phyloP scores from a whole-genome alignment of 495 filamentous ascomycete species.

The Recurvomyces mirabilis region DNA sequence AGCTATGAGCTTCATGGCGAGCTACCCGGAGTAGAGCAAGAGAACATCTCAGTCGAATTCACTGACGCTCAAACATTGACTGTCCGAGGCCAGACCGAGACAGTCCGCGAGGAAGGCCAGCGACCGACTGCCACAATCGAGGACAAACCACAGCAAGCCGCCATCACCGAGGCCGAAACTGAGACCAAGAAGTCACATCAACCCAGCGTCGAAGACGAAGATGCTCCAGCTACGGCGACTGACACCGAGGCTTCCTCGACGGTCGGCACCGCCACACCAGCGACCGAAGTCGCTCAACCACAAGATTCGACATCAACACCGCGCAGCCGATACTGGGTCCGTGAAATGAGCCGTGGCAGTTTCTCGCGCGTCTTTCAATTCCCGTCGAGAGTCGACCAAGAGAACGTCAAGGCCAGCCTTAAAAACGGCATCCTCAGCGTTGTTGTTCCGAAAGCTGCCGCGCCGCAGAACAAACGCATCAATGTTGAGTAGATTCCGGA shows the following conservation, averaged over 20 bases:
- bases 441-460: constrained; percentile 63
- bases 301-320: constrained; percentile 12
- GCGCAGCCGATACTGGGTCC: constrained; percentile 56
- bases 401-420: constrained; percentile 60
- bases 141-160: constrained; percentile 25
- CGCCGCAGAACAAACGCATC: constrained; percentile 42
- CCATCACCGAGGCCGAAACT: constrained; percentile 23
- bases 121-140: constrained; percentile 31
- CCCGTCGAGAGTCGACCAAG: constrained; percentile 61
- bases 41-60: constrained; percentile 75
- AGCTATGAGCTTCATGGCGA: constrained; percentile 79
- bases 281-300: constrained; percentile 16
- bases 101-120: constrained; percentile 28
- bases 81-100: constrained; percentile 58
- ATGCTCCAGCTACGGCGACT: constrained; percentile 4
- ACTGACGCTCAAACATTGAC: constrained; percentile 64
- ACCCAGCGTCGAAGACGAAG: constrained; percentile 57
- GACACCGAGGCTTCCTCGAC: too few relatives aligned
- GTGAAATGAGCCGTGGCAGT: constrained; percentile 67
- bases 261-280: too few relatives aligned
- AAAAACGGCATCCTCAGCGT: constrained; percentile 66
- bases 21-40: constrained; percentile 69
- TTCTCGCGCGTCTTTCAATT: constrained; percentile 76
- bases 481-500: constrained; percentile 38
- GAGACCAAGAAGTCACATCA: constrained; percentile 36